Evolutionary conservation across 345 rosid species (phyloP).

Genomic region (Syzygium jambos): DNA sequence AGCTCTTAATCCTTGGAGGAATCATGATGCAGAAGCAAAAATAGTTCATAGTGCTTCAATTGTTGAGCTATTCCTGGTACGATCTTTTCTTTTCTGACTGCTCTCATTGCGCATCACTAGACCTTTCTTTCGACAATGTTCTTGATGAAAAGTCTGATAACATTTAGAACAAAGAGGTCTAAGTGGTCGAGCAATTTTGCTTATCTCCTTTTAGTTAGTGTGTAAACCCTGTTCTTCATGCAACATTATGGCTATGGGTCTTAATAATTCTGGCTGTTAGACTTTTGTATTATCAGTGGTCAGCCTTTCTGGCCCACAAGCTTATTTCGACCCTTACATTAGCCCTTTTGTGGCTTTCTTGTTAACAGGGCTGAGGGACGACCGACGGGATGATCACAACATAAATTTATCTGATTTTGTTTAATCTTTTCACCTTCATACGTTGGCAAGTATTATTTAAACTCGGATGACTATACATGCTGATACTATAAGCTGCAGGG

Average conservation of each 20-base stretch:
- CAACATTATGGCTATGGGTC: background rate
- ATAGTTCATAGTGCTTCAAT: slow-evolving; percentile 8
- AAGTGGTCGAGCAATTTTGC: background rate
- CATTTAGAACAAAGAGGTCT: background rate
- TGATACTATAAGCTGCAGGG: background rate
- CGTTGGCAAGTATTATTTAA: background rate
- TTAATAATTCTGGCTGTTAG: background rate
- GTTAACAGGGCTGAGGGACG: background rate
- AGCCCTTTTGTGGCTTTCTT: background rate
- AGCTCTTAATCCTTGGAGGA: slow-evolving; percentile 88
- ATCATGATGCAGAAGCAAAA: slow-evolving; percentile 34
- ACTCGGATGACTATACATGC: background rate
- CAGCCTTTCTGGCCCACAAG: background rate
- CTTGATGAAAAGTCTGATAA: background rate
- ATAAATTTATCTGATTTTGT: background rate
- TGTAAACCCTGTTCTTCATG: background rate
- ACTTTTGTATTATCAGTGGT: background rate
- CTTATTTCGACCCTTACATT: background rate
- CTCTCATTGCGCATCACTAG: background rate
- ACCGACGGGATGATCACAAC: background rate
- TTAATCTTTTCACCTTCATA: background rate
- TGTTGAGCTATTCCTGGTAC: background rate
- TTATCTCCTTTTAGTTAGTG: background rate
- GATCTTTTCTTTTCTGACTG: background rate
- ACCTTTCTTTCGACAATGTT: background rate